A percentile compares a stretch with the other conserved stretches of the same genome.
These are phyloP conservation scores for Suhomyces atakaporum DNA, from an alignment of 1,139 yeast species.

Conservation along the genomic window DNA sequence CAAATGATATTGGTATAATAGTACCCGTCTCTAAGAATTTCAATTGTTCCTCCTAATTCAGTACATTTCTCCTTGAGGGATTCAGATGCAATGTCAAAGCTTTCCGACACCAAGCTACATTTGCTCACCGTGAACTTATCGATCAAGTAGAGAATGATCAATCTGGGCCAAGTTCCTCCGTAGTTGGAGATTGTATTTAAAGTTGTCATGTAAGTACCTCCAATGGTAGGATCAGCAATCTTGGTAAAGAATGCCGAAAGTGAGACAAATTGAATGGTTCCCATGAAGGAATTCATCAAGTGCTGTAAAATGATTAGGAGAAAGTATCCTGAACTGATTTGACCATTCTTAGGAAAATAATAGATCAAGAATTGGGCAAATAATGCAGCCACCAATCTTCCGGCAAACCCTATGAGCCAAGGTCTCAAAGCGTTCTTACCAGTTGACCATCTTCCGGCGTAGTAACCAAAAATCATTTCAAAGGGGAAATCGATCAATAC, in stretches of 20 bases:
- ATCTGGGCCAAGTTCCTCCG: conserved; percentile 98
- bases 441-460: conserved; percentile 93
- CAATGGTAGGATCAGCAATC: conserved; percentile 92
- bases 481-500: conserved; percentile 95
- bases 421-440: conserved; percentile 75
- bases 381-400: conserved; percentile 73
- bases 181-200: conserved; percentile 87
- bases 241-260: conserved; percentile 93
- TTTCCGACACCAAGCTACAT: conserved; percentile 37
- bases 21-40: conserved; percentile 73
- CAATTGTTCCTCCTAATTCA: conserved; percentile 56
- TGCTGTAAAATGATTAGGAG: conserved; percentile 76
- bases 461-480: conserved; percentile 91
- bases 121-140: conserved; percentile 70
- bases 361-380: conserved; percentile 75
- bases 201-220: conserved; percentile 98
- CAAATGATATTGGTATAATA: conserved; percentile 76
- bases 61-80: conserved; percentile 49
- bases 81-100: conserved; percentile 17
- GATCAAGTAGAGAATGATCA: conserved; percentile 73
- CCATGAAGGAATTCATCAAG: conserved; percentile 84
- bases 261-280: conserved; percentile 92
- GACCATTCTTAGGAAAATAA: conserved; percentile 64
- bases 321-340: conserved; percentile 56
- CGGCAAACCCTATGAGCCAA: conserved; percentile 89